These are phyloP conservation scores for Yarrowia osloensis DNA, from an alignment of 805 yeast species.

Conservation along the genomic window DNA sequence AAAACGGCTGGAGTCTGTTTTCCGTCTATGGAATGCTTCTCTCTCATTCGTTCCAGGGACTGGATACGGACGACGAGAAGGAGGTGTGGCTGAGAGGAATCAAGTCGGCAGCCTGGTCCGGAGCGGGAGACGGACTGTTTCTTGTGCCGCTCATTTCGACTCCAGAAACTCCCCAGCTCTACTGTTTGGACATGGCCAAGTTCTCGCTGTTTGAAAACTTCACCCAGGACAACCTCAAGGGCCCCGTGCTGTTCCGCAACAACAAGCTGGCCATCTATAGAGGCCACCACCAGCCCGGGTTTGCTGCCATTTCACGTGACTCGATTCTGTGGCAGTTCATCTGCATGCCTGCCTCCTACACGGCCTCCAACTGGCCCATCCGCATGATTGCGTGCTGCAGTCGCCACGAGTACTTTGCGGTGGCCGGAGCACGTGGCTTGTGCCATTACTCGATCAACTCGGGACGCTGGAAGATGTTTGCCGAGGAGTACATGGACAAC, in stretches of 20 bases:
- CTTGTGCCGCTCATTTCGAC: slow-evolving; percentile 37
- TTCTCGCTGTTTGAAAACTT: slow-evolving; percentile 32
- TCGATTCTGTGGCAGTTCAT: slow-evolving; percentile 52
- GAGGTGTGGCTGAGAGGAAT: slow-evolving; percentile 38
- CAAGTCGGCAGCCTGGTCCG: slow-evolving; percentile 42
- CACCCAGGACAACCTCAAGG: slow-evolving; percentile 41
- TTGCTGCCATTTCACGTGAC: slow-evolving; percentile 47
- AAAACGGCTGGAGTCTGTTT: slow-evolving; percentile 52
- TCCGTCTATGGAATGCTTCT: slow-evolving; percentile 53
- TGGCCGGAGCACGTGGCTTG: slow-evolving; percentile 53
- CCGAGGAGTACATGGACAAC: slow-evolving; percentile 42
- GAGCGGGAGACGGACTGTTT: slow-evolving; percentile 44
- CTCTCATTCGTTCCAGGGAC: slow-evolving; percentile 44
- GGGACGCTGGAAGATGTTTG: slow-evolving; percentile 53
- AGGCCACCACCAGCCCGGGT: slow-evolving; percentile 50
- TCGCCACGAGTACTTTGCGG: slow-evolving; percentile 53
- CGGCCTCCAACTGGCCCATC: slow-evolving; percentile 50
- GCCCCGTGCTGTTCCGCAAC: slow-evolving; percentile 49
- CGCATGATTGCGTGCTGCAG: slow-evolving; percentile 48
- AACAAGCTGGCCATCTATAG: slow-evolving; percentile 50
- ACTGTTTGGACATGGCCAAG: slow-evolving; percentile 18
- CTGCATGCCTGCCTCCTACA: slow-evolving; percentile 50
- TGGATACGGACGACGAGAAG: slow-evolving; percentile 36
- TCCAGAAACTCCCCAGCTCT: not conserved
- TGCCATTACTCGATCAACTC: slow-evolving; percentile 47